phyloP scores from a whole-genome alignment of 257 asterid species.

The Solanum sitiens region DNA sequence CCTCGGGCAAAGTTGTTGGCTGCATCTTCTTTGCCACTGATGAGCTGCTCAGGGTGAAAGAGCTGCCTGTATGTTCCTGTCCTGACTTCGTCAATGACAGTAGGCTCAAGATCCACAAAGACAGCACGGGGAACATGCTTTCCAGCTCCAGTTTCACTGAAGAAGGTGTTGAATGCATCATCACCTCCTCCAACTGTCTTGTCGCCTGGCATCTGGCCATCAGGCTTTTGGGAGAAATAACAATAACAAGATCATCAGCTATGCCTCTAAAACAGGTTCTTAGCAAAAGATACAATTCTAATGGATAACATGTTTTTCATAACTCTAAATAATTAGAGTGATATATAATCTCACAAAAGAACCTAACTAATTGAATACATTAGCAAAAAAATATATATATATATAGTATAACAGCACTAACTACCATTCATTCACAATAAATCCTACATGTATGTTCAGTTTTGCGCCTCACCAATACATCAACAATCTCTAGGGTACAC shows the following conservation, averaged over 20 bases:
- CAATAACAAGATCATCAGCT: background rate
- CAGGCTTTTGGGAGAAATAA: background rate
- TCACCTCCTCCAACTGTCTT: conserved; percentile 12
- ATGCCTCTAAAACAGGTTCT: background rate
- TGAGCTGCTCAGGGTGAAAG: conserved; percentile 17
- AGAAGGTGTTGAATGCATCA: conserved; percentile 23
- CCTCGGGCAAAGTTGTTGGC: conserved; percentile 24
- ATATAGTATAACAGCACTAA: background rate
- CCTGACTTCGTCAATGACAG: conserved; percentile 18
- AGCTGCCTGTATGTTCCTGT: conserved; percentile 14
- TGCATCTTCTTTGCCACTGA: conserved; percentile 21
- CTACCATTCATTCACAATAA: background rate
- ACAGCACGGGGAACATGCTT: conserved; percentile 22
- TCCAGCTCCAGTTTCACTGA: conserved; percentile 18
- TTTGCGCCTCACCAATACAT: background rate
- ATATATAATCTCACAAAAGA: background rate
- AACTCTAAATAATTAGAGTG: background rate
- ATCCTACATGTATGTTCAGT: background rate
- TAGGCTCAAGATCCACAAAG: conserved; percentile 20
- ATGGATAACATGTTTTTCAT: background rate
- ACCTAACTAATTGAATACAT: background rate
- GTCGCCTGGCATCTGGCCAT: conserved; percentile 22
- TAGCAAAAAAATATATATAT: background rate
- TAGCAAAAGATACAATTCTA: background rate
- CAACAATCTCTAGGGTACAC: background rate